Evolutionary conservation across 768 basidiomycete genomes (phyloP), one percentile per base, ranked within the genome.

Genomic region (Macrolepiota albuminosa): DNA sequence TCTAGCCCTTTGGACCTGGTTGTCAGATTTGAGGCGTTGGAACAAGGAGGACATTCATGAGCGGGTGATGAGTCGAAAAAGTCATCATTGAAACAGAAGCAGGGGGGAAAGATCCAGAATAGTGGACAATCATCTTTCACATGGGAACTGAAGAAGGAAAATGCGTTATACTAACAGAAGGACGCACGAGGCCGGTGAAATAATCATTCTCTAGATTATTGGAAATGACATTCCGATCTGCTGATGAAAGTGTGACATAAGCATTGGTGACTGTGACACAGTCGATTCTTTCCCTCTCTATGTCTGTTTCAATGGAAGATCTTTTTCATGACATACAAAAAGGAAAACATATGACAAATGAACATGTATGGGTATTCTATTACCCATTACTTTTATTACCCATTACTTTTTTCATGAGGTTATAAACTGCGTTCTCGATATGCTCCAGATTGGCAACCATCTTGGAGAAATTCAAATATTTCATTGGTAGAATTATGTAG

Each of bases 391-490:
- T 54, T n/a, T 26, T 54, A 53, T 34, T 21, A 53, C 18, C 37
- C 52, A n/a, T 39, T 53, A 9, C 37, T 54, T n/a, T 26, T 54
- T 13, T 54, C 53, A 18, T 14, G 40, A 40, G 53, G 53, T 3
- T 54, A 54, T 42, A 42, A 31, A 54, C 9, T 54, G 31, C 53
- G 53, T 54, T 21, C 37, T 40, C 52, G 52, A 26, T 53, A 53
- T 24, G 37, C 21, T 53, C 52, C 52, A 16, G 39, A 53, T 54
- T 54, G 53, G 53, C 39, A 31, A 43, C 53, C 53, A 1, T 54
- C 53, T 14, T 54, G 53, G 53, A 42, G 13, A 31, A 26, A 21
- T 54, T 24, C 53, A 1, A 21, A 42, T n/a, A 29, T 54, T 4
- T n/a, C 39, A 6, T 1, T 42, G 26, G 13, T 8, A 51, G 26